phyloP scores from a whole-genome alignment of 495 filamentous ascomycete species.

The Aspergillus olivimuriae region DNA sequence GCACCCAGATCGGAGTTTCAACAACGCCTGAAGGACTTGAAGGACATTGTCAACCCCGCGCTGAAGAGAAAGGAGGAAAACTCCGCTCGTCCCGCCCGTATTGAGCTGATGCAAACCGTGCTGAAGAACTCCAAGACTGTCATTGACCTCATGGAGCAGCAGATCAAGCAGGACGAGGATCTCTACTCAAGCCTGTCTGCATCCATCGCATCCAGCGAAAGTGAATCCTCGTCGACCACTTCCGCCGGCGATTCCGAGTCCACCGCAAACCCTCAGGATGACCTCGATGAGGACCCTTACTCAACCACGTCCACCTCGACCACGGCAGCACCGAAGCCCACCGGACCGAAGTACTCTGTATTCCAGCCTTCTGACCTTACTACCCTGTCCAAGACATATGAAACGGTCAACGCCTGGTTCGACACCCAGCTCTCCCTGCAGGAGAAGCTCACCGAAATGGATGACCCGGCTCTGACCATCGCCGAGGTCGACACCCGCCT shows the following conservation, averaged over 20 bases:
- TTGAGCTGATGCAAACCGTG: slow-evolving; percentile 56
- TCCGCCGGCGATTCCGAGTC: slow-evolving; percentile 16
- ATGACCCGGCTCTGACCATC: slow-evolving; percentile 63
- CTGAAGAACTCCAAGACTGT: slow-evolving; percentile 51
- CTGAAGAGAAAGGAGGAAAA: slow-evolving; percentile 62
- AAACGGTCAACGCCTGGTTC: slow-evolving; percentile 54
- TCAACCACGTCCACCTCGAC: slow-evolving; percentile 27
- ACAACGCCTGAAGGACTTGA: slow-evolving; percentile 62
- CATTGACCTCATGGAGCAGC: slow-evolving; percentile 33
- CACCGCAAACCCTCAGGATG: slow-evolving; percentile 21
- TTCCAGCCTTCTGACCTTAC: slow-evolving; percentile 52
- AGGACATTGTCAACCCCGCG: slow-evolving; percentile 63
- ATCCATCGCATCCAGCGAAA: slow-evolving; percentile 20
- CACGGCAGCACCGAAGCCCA: slow-evolving; percentile 25
- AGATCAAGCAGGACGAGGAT: slow-evolving; percentile 38
- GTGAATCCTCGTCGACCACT: slow-evolving; percentile 22
- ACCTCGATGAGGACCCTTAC: slow-evolving; percentile 40
- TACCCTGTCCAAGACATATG: slow-evolving; percentile 28
- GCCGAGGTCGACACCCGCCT: slow-evolving; percentile 53
- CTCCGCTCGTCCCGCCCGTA: slow-evolving; percentile 54
- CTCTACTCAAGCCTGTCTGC: slow-evolving; percentile 28
- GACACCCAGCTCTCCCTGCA: slow-evolving; percentile 59
- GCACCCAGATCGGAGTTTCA: slow-evolving; percentile 66
- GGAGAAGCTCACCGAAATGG: slow-evolving; percentile 57
- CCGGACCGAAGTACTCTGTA: slow-evolving; percentile 33